A percentile compares a stretch with the other conserved stretches of the same genome.
Conservation (phyloP, 164 flowering plant genomes). For the Piper longum region DNA sequence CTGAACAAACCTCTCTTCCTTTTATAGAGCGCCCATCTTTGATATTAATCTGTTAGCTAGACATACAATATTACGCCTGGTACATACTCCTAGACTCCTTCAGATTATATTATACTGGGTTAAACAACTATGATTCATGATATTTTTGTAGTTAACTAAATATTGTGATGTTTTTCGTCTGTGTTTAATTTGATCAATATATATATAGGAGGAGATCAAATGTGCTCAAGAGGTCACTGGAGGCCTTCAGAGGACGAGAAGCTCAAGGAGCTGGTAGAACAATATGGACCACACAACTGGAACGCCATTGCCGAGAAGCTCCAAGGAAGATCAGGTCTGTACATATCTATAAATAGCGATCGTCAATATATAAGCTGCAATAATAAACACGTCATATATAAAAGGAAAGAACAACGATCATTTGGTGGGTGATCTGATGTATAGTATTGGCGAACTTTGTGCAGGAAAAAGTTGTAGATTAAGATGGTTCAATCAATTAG, state of each 20-base stretch:
- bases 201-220: slow-evolving; percentile 5
- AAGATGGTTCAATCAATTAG: slow-evolving; percentile 71
- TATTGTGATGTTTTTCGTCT: too few relatives aligned
- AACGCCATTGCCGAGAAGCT: slow-evolving; percentile 69
- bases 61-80: too few relatives aligned
- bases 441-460: neutral
- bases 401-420: too few relatives aligned
- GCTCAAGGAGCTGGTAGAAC: slow-evolving; percentile 47
- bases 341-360: neutral
- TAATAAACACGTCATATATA: too few relatives aligned
- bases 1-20: neutral
- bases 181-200: too few relatives aligned
- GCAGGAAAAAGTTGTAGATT: slow-evolving; percentile 69
- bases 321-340: slow-evolving; percentile 63
- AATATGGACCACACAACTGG: slow-evolving; percentile 69
- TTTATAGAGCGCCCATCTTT: neutral
- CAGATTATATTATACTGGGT: too few relatives aligned
- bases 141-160: too few relatives aligned
- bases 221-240: slow-evolving; percentile 78
- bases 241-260: slow-evolving; percentile 65
- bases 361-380: too few relatives aligned
- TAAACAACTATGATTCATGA: too few relatives aligned
- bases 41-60: too few relatives aligned
- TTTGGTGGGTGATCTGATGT: too few relatives aligned
- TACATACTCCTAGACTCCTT: too few relatives aligned